Conservation (phyloP, 441 rosid genomes). For the Theobroma grandiflorum region DNA sequence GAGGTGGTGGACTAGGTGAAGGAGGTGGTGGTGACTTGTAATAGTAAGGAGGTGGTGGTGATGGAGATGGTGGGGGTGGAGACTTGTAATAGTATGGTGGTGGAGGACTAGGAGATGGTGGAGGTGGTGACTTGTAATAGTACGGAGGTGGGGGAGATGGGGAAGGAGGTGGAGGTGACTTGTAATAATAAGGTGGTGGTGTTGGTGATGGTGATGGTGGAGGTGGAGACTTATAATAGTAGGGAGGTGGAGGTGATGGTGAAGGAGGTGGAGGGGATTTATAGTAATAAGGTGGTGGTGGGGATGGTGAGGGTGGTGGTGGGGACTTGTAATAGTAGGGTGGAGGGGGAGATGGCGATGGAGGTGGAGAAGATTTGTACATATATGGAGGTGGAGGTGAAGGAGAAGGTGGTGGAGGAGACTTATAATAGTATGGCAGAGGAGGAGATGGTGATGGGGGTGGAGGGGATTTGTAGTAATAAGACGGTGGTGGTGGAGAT, state of each 20-base stretch:
- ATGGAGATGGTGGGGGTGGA: conserved; percentile 10
- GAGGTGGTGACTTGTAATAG: neutral
- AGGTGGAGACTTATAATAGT: conserved; percentile 1
- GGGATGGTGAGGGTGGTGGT: neutral
- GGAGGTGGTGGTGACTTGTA: conserved; percentile 6
- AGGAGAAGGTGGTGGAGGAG: neutral
- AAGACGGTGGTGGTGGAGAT: neutral
- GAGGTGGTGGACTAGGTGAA: neutral
- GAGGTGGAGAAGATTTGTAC: conserved; percentile 18
- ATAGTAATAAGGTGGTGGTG: no score
- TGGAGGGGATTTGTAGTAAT: neutral
- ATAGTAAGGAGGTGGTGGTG: conserved; percentile 11
- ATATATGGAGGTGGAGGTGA: neutral
- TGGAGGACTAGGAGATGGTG: neutral
- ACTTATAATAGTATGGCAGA: neutral
- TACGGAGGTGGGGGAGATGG: no score
- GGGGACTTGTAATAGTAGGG: neutral
- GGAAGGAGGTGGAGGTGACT: neutral
- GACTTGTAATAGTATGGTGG: neutral
- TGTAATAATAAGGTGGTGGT: no score
- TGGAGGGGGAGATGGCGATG: neutral
- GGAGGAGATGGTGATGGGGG: neutral
- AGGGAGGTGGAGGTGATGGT: no score
- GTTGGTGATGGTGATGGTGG: neutral
- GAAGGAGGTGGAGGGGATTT: neutral